phyloP scores from a whole-genome alignment of 2,329 filamentous ascomycete species.

The Xylaria sp. region DNA sequence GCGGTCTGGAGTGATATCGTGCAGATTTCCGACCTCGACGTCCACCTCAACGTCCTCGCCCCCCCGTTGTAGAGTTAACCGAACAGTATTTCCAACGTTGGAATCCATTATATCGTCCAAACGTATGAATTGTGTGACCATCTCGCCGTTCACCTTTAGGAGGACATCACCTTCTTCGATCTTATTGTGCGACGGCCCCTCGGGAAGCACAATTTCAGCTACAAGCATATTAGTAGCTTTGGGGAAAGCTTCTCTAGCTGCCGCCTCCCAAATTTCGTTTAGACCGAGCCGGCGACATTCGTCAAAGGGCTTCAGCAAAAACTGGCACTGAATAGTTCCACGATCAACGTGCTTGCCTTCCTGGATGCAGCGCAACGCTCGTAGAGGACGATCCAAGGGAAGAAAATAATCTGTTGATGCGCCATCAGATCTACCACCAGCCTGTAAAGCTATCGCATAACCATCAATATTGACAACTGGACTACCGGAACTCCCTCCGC shows the following conservation, averaged over 20 bases:
- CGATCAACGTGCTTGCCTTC: slow-evolving; percentile 76
- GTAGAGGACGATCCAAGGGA: slow-evolving; percentile 85
- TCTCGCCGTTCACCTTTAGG: slow-evolving; percentile 89
- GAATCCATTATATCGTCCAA: slow-evolving; percentile 92
- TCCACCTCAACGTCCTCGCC: slow-evolving; percentile 87
- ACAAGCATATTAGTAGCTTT: slow-evolving; percentile 97
- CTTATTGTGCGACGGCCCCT: slow-evolving; percentile 84
- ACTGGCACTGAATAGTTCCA: slow-evolving; percentile 98
- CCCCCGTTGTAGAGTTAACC: slow-evolving; percentile 83
- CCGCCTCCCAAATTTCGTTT: slow-evolving; percentile 83
- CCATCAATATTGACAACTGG: slow-evolving; percentile 96
- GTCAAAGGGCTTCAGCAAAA: slow-evolving; percentile 95
- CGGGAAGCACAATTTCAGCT: slow-evolving; percentile 90
- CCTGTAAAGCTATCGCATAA: slow-evolving; percentile 88
- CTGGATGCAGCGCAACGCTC: slow-evolving; percentile 86
- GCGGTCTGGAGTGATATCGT: slow-evolving; percentile 92
- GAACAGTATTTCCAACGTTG: slow-evolving; percentile 78
- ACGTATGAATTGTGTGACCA: slow-evolving; percentile 90
- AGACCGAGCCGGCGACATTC: slow-evolving; percentile 91
- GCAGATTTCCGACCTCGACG: slow-evolving; percentile 84
- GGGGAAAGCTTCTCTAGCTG: slow-evolving; percentile 81
- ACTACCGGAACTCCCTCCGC: slow-evolving; percentile 96
- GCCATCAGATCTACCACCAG: slow-evolving; percentile 90
- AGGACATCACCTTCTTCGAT: slow-evolving; percentile 94
- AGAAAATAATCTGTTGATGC: slow-evolving; percentile 98